These are phyloP conservation scores for Stagonosporopsis tanaceti DNA, from an alignment of 2,329 filamentous ascomycete genomes.

Conservation along the genomic window DNA sequence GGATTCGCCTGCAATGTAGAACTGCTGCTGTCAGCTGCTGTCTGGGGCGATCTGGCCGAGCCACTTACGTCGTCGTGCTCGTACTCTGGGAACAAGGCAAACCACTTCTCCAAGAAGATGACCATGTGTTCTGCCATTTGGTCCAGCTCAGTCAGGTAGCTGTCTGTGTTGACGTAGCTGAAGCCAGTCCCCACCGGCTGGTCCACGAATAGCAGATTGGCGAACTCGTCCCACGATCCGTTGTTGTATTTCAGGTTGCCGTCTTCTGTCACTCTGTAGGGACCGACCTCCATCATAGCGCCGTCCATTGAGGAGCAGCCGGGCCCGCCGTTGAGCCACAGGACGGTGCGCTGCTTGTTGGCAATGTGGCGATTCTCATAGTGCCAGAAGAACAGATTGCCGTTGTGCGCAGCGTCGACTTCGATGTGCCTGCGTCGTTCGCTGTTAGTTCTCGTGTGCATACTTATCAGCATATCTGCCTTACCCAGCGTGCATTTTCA, in stretches of 20 bases:
- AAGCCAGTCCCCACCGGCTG: slow-evolving; percentile 96
- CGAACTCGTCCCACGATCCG: slow-evolving; percentile 98
- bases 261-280: slow-evolving; percentile 83
- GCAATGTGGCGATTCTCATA: slow-evolving; percentile 96
- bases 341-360: slow-evolving; percentile 85
- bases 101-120: slow-evolving; percentile 90
- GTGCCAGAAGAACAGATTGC: slow-evolving; percentile 98
- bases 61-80: slow-evolving; percentile 84
- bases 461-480: slow-evolving; percentile 36
- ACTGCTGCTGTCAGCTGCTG: slow-evolving; percentile 58
- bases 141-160: slow-evolving; percentile 82
- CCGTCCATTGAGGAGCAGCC: slow-evolving; percentile 98
- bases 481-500: slow-evolving; percentile 99
- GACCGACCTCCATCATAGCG: slow-evolving; percentile 94
- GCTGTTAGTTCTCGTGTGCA: slow-evolving; percentile 2
- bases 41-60: background rate
- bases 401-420: slow-evolving; percentile 82
- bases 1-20: slow-evolving; percentile 95
- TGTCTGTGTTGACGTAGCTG: slow-evolving; percentile 92
- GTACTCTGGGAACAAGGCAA: slow-evolving; percentile 88
- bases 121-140: slow-evolving; percentile 92
- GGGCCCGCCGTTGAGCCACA: slow-evolving; percentile 97
- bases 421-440: slow-evolving; percentile 79
- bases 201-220: slow-evolving; percentile 95
- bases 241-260: slow-evolving; percentile 79